phyloP scores from a whole-genome alignment of 129 eudicot genomes.

The Saussurea involucrata region DNA sequence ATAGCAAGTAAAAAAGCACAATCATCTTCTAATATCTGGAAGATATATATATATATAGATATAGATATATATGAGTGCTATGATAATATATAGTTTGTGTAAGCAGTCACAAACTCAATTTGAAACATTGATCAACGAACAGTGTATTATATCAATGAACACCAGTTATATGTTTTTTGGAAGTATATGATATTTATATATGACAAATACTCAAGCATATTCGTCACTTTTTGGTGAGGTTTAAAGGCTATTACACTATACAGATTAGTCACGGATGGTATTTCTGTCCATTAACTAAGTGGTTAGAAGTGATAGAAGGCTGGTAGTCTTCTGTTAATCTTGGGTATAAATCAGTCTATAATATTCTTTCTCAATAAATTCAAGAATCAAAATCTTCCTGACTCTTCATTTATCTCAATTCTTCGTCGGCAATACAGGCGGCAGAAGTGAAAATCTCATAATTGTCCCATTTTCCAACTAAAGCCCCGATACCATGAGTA shows the following conservation, averaged over 20 bases:
- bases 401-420: too few relatives aligned
- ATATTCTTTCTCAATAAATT: too few relatives aligned
- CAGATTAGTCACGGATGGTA: too few relatives aligned
- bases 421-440: too few relatives aligned
- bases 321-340: too few relatives aligned
- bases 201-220: background rate
- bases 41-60: too few relatives aligned
- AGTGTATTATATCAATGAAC: background rate
- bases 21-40: background rate
- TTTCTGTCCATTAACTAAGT: too few relatives aligned
- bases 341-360: too few relatives aligned
- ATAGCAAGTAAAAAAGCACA: background rate
- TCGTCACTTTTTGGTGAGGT: background rate
- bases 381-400: too few relatives aligned
- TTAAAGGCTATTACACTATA: background rate
- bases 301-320: too few relatives aligned
- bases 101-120: background rate
- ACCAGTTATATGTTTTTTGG: background rate
- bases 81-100: background rate
- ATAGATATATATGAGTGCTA: background rate
- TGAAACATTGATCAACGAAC: background rate
- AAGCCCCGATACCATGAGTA: background rate
- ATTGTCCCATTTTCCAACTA: too few relatives aligned
- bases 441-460: too few relatives aligned
- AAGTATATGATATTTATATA: background rate